A percentile compares a stretch with the other conserved stretches of the same genome.
Conservation (phyloP, 2,329 filamentous ascomycete genomes). For the Ambrosiella beaveri region DNA sequence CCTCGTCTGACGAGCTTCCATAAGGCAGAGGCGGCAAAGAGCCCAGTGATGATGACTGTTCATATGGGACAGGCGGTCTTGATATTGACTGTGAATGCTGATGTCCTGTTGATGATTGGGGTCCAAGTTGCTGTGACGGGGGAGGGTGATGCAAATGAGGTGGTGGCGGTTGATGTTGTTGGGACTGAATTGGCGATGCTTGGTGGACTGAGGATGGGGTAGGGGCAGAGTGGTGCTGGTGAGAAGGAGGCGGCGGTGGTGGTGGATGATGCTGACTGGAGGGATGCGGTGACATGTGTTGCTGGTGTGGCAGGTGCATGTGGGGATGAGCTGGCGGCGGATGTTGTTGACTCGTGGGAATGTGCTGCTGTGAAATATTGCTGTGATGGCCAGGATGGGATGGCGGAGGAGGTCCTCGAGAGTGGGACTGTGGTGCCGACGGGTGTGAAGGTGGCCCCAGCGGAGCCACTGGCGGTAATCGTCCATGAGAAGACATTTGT, state of each 20-base stretch:
- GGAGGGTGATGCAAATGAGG: conserved; percentile 14
- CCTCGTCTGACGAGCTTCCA: conserved; percentile 51
- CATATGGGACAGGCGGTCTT: background rate
- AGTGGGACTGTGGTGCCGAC: background rate
- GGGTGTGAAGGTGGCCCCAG: conserved; percentile 27
- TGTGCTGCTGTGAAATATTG: conserved; percentile 12
- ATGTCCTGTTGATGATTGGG: background rate
- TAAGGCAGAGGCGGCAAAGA: conserved; percentile 36
- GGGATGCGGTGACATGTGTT: background rate
- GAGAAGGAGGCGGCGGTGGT: conserved; percentile 15
- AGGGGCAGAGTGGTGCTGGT: conserved; percentile 19
- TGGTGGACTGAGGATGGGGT: background rate
- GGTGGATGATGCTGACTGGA: conserved; percentile 1
- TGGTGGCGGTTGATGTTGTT: conserved; percentile 18
- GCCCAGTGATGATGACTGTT: conserved; percentile 3
- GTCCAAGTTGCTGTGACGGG: background rate
- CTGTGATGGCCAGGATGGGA: conserved; percentile 16
- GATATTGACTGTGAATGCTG: conserved; percentile 1
- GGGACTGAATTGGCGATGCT: background rate
- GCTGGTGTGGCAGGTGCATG: conserved; percentile 4
- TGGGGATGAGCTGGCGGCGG: background rate
- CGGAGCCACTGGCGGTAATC: conserved; percentile 49
- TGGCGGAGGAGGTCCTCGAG: conserved; percentile 2
- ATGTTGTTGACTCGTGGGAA: conserved; percentile 14
- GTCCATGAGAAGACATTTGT: conserved; percentile 55